A percentile compares a stretch with the other conserved stretches of the same genome.
phyloP scores from a whole-genome alignment of 2,329 filamentous ascomycete species.

The Aulographum hederae region DNA sequence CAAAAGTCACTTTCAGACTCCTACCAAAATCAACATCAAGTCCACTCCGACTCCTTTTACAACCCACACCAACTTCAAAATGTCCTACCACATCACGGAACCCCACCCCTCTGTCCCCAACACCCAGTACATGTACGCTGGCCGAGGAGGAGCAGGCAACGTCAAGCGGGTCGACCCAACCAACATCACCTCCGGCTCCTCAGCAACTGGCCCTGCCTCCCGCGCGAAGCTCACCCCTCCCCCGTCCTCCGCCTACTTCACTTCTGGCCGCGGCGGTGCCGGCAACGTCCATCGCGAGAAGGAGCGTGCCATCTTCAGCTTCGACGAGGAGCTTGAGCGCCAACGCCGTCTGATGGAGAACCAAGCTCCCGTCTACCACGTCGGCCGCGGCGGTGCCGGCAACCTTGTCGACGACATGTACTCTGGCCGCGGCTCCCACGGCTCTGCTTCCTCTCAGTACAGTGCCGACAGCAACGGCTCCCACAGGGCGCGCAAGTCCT shows the following conservation, averaged over 20 bases:
- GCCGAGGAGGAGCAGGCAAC: conserved; percentile 42
- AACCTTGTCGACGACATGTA: conserved; percentile 29
- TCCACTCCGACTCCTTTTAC: too few species aligned
- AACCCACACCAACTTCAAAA: conserved; percentile 1
- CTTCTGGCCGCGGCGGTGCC: conserved; percentile 47
- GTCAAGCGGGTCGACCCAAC: conserved; percentile 34
- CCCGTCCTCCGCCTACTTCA: conserved; percentile 34
- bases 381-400: conserved; percentile 42
- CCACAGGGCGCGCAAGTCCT: conserved; percentile 13
- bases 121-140: conserved; percentile 31
- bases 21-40: too few species aligned
- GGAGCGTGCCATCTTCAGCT: conserved; percentile 45
- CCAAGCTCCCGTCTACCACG: conserved; percentile 43
- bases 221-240: conserved; percentile 28
- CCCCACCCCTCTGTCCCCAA: conserved; percentile 40
- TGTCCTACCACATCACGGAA: conserved; percentile 37
- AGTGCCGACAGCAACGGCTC: conserved; percentile 9
- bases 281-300: conserved; percentile 40
- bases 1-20: too few species aligned
- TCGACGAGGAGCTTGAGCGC: conserved; percentile 47
- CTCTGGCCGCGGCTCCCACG: conserved; percentile 14
- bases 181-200: conserved; percentile 29
- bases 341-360: conserved; percentile 34
- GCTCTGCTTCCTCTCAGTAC: conserved; percentile 9
- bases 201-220: conserved; percentile 27